Evolutionary conservation across 345 rosid genomes (phyloP).

Genomic region (Bretschneidera sinensis): DNA sequence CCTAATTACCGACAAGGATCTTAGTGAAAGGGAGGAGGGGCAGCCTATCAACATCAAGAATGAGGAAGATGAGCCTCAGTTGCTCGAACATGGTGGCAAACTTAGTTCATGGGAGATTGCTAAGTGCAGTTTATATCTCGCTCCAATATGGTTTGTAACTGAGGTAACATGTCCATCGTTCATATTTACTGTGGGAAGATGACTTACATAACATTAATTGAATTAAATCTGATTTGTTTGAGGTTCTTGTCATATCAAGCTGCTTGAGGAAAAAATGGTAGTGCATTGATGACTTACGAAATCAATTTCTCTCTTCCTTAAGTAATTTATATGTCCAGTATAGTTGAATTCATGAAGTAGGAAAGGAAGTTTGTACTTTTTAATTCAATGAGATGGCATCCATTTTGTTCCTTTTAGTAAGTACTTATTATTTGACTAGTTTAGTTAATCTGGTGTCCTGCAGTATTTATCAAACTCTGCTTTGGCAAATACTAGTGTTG

Average conservation of each 20-base stretch:
- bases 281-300: neutral
- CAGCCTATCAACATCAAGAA: constrained; percentile 27
- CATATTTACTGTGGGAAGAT: neutral
- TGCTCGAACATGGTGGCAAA: constrained; percentile 17
- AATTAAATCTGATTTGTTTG: neutral
- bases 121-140: constrained; percentile 45
- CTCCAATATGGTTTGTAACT: constrained; percentile 65
- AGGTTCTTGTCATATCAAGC: neutral
- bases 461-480: constrained; percentile 59
- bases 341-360: neutral
- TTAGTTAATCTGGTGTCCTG: constrained; percentile 17
- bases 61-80: constrained; percentile 26
- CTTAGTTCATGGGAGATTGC: constrained; percentile 35
- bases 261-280: neutral
- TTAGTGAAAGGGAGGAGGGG: constrained; percentile 45
- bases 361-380: neutral
- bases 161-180: constrained; percentile 34
- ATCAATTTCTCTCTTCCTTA: no score
- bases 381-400: neutral
- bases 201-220: neutral
- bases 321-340: neutral
- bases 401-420: neutral
- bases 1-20: constrained; percentile 26
- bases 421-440: neutral
- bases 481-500: constrained; percentile 64